These are phyloP conservation scores for Ploettnerulaceae sp. DNA, from an alignment of 2,329 filamentous ascomycete genomes.

Conservation along the genomic window DNA sequence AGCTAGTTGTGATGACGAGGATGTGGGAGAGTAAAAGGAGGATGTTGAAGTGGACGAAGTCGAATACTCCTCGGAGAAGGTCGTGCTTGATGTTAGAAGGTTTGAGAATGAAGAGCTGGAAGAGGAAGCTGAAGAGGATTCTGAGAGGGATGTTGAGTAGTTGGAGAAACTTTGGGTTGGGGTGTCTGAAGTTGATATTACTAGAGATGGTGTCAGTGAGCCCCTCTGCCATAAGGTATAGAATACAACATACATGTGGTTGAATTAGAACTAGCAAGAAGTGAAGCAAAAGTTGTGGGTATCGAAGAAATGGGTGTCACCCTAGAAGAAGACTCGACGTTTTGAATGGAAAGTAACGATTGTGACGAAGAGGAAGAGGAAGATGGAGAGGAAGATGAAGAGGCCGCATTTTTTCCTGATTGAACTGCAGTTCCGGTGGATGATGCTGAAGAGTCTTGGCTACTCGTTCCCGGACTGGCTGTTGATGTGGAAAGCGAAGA, in stretches of 20 bases:
- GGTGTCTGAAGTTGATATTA: conserved; percentile 30
- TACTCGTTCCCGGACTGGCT: conserved; percentile 11
- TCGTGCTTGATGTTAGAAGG: conserved; percentile 5
- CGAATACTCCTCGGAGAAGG: conserved; percentile 11
- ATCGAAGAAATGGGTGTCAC: conserved; percentile 28
- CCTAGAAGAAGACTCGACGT: conserved; percentile 10
- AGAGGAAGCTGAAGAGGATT: conserved; percentile 5
- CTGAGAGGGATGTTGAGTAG: conserved; percentile 20
- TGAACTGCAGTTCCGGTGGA: conserved; percentile 5
- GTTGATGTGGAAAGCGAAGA: conserved; percentile 10
- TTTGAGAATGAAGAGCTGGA: conserved; percentile 20
- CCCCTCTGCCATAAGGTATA: conserved; percentile 1
- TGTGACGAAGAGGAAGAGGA: conserved; percentile 17
- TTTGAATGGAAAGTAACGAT: conserved; percentile 25
- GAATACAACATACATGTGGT: conserved; percentile 27
- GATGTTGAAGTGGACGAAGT: conserved; percentile 14
- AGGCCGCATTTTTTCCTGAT: not conserved
- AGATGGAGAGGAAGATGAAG: conserved; percentile 4
- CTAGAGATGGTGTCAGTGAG: conserved; percentile 20
- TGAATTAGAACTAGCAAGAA: conserved; percentile 30
- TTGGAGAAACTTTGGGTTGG: conserved; percentile 18
- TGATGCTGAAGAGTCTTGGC: conserved; percentile 11
- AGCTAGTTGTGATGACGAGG: conserved; percentile 2
- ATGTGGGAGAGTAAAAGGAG: conserved; percentile 8
- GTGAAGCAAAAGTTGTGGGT: conserved; percentile 28